Conservation (phyloP, 2,329 filamentous ascomycete species). For the Aspergillus awamori region DNA sequence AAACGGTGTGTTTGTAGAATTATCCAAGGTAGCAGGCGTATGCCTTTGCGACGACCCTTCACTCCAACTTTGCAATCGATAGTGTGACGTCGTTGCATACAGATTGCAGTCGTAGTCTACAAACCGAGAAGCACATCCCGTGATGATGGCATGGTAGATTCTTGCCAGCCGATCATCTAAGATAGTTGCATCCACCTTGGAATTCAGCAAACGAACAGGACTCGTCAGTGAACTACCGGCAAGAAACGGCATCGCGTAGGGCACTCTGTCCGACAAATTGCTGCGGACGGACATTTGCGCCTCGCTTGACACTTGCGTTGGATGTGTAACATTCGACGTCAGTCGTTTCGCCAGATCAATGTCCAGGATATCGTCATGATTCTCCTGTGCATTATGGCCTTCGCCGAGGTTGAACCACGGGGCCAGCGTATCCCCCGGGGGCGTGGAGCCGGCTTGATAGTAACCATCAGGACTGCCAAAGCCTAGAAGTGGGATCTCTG, state of each 20-base stretch:
- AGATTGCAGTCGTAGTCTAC: slow-evolving; percentile 27
- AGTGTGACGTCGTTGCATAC: slow-evolving; percentile 20
- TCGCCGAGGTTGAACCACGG: neutral
- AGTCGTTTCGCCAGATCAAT: neutral
- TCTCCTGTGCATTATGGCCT: neutral
- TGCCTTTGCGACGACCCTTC: neutral
- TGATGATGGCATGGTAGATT: slow-evolving; percentile 27
- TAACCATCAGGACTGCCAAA: neutral
- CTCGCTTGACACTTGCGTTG: no score
- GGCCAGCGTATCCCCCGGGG: neutral
- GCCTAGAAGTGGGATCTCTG: neutral
- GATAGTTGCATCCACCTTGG: slow-evolving; percentile 22
- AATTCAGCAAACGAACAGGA: slow-evolving; percentile 29
- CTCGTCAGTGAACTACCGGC: slow-evolving; percentile 22
- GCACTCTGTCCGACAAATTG: neutral
- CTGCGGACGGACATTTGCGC: no score
- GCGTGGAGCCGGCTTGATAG: neutral
- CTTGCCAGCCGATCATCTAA: slow-evolving; percentile 20
- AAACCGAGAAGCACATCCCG: slow-evolving; percentile 22
- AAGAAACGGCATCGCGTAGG: neutral
- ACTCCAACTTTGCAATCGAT: slow-evolving; percentile 16
- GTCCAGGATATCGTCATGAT: neutral
- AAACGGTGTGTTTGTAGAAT: no score
- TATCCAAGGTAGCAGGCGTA: no score
- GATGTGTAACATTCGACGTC: no score